These are phyloP conservation scores for Thymus quinquecostatus DNA, from an alignment of 257 asterid genomes.

Conservation along the genomic window DNA sequence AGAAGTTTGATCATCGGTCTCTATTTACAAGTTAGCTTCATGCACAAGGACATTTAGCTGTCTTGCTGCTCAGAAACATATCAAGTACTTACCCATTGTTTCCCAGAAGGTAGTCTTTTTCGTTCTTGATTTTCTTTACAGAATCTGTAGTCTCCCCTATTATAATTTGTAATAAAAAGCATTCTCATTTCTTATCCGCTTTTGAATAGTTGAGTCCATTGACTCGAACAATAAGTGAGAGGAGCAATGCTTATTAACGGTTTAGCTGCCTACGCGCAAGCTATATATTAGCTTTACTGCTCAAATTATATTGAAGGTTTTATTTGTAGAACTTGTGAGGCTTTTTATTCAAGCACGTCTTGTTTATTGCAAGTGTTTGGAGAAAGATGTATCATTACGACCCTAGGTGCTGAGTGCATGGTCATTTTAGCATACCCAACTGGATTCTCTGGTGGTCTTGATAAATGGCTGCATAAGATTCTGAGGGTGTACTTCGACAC, in stretches of 20 bases:
- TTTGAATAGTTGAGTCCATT: neutral
- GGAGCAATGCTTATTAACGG: too few relatives aligned
- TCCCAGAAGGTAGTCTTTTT: slow-evolving; percentile 60
- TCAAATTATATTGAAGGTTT: slow-evolving; percentile 13
- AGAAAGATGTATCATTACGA: slow-evolving; percentile 12
- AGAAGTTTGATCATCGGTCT: slow-evolving; percentile 43
- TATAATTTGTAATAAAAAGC: slow-evolving; percentile 12
- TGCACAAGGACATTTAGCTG: slow-evolving; percentile 74
- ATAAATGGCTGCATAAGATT: slow-evolving; percentile 18
- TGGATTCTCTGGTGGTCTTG: slow-evolving; percentile 14
- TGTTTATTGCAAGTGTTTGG: slow-evolving; percentile 1
- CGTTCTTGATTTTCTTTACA: slow-evolving; percentile 24
- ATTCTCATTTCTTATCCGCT: slow-evolving; percentile 21
- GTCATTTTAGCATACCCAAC: slow-evolving; percentile 5
- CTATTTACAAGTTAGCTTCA: slow-evolving; percentile 54
- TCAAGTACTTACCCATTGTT: slow-evolving; percentile 76
- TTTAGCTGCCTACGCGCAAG: neutral
- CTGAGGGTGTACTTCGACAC: slow-evolving; percentile 6
- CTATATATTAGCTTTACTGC: slow-evolving; percentile 19
- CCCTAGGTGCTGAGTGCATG: neutral
- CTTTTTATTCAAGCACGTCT: neutral
- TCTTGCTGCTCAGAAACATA: slow-evolving; percentile 69
- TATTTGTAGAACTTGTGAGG: slow-evolving; percentile 11
- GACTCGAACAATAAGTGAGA: too few relatives aligned
- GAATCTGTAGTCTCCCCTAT: neutral